Conservation (phyloP, 139 green algal species). For the Chlorella sp. region DNA sequence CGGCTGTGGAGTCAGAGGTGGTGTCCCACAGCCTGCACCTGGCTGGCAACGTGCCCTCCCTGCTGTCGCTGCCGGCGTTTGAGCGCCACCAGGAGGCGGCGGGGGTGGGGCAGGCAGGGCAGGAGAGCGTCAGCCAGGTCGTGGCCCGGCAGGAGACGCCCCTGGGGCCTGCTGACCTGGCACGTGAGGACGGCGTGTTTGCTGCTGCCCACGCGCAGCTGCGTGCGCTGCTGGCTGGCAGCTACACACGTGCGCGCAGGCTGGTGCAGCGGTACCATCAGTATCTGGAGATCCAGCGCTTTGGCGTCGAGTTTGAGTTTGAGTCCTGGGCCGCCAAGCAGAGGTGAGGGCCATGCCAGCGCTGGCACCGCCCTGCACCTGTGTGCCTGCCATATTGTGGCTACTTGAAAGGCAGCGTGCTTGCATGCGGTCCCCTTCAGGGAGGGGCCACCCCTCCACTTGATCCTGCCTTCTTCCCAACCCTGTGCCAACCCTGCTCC, state of each 20-base stretch:
- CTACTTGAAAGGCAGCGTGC: too few relatives aligned
- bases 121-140: not conserved
- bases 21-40: slow-evolving; percentile 1
- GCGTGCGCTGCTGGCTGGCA: not conserved
- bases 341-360: not conserved
- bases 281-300: not conserved
- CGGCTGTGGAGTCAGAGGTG: slow-evolving; percentile 18
- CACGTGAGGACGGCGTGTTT: not conserved
- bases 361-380: not conserved
- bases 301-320: not conserved
- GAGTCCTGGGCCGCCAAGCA: slow-evolving; percentile 6
- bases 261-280: not conserved
- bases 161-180: not conserved
- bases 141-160: not conserved
- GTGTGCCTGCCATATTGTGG: not conserved
- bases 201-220: not conserved
- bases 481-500: not conserved
- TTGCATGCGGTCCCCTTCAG: not conserved
- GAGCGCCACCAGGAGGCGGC: not conserved
- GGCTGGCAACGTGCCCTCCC: not conserved
- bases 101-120: too few relatives aligned
- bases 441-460: too few relatives aligned
- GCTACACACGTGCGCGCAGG: not conserved
- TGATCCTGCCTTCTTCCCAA: not conserved
- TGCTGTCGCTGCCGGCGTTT: slow-evolving; percentile 20